Percentiles rank a stretch among this genome's conserved stretches.
These are phyloP conservation scores for Nannochloropsis gaditana DNA, from an alignment of 108 stramenopile genomes.

Conservation along the genomic window DNA sequence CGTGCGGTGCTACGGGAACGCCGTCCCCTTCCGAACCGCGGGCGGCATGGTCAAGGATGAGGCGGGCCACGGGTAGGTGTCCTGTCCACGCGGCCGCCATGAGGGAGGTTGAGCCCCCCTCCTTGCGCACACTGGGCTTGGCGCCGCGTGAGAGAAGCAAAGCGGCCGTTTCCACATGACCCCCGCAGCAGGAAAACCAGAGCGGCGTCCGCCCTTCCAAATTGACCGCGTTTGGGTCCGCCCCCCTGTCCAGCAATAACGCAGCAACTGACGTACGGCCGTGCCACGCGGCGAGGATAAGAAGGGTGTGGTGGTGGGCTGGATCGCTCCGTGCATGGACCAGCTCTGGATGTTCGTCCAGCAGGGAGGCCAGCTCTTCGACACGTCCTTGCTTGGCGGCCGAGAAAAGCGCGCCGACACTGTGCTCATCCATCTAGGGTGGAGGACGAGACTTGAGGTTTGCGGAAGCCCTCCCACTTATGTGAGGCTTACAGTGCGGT, in stretches of 20 bases:
- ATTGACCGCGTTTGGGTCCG: constrained; percentile 2
- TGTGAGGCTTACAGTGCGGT: too few species aligned
- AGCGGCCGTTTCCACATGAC: background rate
- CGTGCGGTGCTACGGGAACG: background rate
- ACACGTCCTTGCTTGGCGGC: background rate
- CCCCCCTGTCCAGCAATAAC: background rate
- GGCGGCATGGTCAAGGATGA: background rate
- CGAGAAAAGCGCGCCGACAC: constrained; percentile 8
- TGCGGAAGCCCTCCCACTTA: too few species aligned
- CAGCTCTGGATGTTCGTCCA: constrained; percentile 5
- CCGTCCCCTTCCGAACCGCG: background rate
- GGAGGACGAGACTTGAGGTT: too few species aligned
- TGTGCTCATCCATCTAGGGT: background rate
- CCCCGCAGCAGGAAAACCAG: background rate
- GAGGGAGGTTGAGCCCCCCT: background rate
- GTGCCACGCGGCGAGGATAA: background rate
- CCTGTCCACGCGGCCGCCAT: background rate
- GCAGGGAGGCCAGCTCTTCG: background rate
- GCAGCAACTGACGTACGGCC: background rate
- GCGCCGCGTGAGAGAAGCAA: background rate
- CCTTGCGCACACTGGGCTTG: background rate
- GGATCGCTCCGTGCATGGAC: background rate
- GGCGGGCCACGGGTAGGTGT: background rate
- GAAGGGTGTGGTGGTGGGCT: background rate
- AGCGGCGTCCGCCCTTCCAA: background rate